Evolutionary conservation across 164 flowering plant genomes (phyloP).

Genomic region (Vitis cinerea): DNA sequence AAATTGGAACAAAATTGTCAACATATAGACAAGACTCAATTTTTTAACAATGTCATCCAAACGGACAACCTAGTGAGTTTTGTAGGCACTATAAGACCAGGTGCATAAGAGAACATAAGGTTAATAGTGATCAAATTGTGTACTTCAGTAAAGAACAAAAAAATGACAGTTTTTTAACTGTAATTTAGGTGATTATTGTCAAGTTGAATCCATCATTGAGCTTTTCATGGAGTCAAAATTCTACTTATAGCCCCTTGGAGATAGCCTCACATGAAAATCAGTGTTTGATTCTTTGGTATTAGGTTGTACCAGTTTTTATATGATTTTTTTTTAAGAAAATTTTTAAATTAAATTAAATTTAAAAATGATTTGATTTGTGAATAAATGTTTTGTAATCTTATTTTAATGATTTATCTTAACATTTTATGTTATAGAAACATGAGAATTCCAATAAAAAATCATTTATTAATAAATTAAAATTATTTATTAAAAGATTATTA

Average conservation of each 20-base stretch:
- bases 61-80: conserved; percentile 50
- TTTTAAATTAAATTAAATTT: too few relatives aligned
- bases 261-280: conserved; percentile 75
- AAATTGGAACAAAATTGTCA: too few relatives aligned
- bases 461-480: too few relatives aligned
- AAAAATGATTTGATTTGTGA: too few relatives aligned
- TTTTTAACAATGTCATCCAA: conserved; percentile 6
- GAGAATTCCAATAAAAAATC: too few relatives aligned
- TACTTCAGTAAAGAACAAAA: conserved; percentile 14
- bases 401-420: too few relatives aligned
- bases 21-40: too few relatives aligned
- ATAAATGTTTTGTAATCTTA: too few relatives aligned
- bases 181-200: conserved; percentile 32
- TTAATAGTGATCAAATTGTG: conserved; percentile 61
- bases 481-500: too few relatives aligned
- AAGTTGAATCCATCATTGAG: conserved; percentile 41
- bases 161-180: conserved; percentile 55
- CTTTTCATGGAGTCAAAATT: conserved; percentile 71
- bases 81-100: conserved; percentile 66
- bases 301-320: conserved; percentile 46
- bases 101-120: conserved; percentile 45
- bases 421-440: too few relatives aligned
- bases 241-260: conserved; percentile 86
- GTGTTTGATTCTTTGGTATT: conserved; percentile 72
- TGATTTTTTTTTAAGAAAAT: too few relatives aligned